These are phyloP conservation scores for Fraxinus latifolia DNA, from an alignment of 305 asterid species.

Conservation along the genomic window DNA sequence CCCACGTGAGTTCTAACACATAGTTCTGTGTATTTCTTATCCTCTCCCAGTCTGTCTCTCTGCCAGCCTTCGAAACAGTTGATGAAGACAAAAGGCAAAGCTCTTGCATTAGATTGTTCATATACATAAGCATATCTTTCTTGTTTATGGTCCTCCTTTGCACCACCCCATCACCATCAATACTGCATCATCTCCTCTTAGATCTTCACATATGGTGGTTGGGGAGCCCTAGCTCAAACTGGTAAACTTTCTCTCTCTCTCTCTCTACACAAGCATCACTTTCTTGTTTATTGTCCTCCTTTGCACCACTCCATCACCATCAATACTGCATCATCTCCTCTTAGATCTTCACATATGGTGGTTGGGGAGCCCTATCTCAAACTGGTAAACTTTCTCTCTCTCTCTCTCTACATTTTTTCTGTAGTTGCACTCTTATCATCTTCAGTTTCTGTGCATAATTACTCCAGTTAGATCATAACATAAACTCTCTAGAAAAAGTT, in stretches of 20 bases:
- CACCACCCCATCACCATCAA: neutral
- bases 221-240: neutral
- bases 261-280: neutral
- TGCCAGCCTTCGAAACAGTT: neutral
- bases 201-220: neutral
- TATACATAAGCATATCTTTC: neutral
- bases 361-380: neutral
- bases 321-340: neutral
- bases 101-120: neutral
- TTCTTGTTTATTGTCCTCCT: neutral
- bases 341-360: neutral
- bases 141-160: neutral
- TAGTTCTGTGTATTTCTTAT: neutral
- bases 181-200: neutral
- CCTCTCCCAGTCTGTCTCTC: neutral
- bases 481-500: conserved; percentile 27
- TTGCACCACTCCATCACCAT: neutral
- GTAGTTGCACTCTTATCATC: conserved; percentile 15
- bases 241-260: neutral
- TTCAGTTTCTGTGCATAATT: neutral
- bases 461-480: conserved; percentile 21
- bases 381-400: neutral
- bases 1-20: neutral
- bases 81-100: neutral
- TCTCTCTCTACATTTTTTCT: neutral